phyloP scores from a whole-genome alignment of 2,329 filamentous ascomycete species.

The Microascus cirrosus region DNA sequence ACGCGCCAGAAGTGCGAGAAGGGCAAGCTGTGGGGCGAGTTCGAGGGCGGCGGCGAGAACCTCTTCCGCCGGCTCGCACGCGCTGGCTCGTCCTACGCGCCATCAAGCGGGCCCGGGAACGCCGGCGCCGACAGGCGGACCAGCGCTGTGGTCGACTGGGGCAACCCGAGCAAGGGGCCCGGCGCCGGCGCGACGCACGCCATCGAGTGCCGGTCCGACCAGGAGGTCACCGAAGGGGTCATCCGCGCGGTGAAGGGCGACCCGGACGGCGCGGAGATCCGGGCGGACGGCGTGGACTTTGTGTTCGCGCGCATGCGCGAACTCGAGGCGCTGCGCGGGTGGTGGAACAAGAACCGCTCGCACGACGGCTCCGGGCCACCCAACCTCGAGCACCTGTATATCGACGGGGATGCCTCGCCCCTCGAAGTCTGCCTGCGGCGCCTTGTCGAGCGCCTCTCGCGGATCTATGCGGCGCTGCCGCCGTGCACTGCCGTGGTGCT shows the following conservation, averaged over 20 bases:
- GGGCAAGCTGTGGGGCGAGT: slow-evolving; percentile 74
- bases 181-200: slow-evolving; percentile 44
- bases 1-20: slow-evolving; percentile 94
- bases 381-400: slow-evolving; percentile 13
- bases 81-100: slow-evolving; percentile 50
- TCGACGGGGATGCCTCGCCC: slow-evolving; percentile 7
- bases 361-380: slow-evolving; percentile 23
- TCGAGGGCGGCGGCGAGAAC: slow-evolving; percentile 70
- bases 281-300: slow-evolving; percentile 52
- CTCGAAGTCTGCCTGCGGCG: slow-evolving; percentile 34
- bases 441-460: slow-evolving; percentile 36
- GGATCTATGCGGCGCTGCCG: slow-evolving; percentile 47
- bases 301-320: slow-evolving; percentile 56
- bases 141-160: slow-evolving; percentile 81
- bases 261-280: slow-evolving; percentile 42
- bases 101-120: slow-evolving; percentile 46
- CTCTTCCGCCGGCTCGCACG: slow-evolving; percentile 74
- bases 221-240: slow-evolving; percentile 42
- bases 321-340: slow-evolving; percentile 53
- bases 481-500: slow-evolving; percentile 55
- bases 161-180: slow-evolving; percentile 54
- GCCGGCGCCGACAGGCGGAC: slow-evolving; percentile 49
- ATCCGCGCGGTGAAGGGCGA: slow-evolving; percentile 51
- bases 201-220: slow-evolving; percentile 47
- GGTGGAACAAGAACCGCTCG: slow-evolving; percentile 51